phyloP scores from a whole-genome alignment of 441 rosid species.

The Erodium trifolium region DNA sequence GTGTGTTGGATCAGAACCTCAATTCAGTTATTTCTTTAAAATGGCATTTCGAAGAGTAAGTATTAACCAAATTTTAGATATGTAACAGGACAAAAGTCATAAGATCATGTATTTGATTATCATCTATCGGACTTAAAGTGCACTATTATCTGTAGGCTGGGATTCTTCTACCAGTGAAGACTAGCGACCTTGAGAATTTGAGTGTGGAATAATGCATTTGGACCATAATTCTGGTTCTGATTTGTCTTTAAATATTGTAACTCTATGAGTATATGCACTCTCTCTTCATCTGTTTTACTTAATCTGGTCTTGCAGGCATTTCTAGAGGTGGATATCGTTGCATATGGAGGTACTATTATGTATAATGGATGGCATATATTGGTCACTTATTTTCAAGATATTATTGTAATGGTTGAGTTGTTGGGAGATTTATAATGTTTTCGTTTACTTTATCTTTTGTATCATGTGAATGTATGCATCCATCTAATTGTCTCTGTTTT shows the following conservation, averaged over 20 bases:
- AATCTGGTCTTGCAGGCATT: constrained; percentile 42
- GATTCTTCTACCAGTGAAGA: not conserved
- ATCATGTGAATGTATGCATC: not conserved
- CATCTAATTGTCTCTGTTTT: not conserved
- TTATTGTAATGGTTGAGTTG: not conserved
- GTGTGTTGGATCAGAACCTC: not conserved
- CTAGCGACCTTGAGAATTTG: not conserved
- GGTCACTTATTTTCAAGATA: not conserved
- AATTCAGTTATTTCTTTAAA: not conserved
- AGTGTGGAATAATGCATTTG: not conserved
- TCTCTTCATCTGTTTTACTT: not conserved
- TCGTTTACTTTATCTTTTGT: not conserved
- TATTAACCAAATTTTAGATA: not conserved
- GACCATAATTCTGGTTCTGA: not conserved
- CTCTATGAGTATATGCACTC: not conserved
- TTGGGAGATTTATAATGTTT: not conserved
- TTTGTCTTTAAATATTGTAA: not conserved
- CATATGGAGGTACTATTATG: constrained; percentile 69
- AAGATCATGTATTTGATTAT: not conserved
- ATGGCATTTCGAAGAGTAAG: not conserved
- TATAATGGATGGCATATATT: not conserved
- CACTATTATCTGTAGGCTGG: not conserved
- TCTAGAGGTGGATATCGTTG: constrained; percentile 72
- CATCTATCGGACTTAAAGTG: not conserved
- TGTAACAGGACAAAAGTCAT: not conserved